Evolutionary conservation across 768 basidiomycete genomes (phyloP), one percentile per base, ranked within the genome.

Genomic region (Calocybe indica): DNA sequence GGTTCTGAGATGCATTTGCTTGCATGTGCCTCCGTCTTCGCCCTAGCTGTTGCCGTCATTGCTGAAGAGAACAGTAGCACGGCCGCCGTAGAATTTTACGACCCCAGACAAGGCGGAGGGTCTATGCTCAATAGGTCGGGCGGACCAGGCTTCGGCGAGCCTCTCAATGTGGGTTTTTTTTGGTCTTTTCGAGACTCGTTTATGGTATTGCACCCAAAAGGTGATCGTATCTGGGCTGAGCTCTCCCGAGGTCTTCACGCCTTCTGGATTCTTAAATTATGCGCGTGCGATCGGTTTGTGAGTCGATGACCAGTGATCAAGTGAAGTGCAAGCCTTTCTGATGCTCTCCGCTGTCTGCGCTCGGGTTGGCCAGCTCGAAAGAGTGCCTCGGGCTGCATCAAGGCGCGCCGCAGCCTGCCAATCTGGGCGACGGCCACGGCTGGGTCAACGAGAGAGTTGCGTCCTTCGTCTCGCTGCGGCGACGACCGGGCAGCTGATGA

Each of bases 391-490:
- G 82, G 0, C 74, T 85, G 46, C 79, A 82, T 55, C 61, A 67
- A 6, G 83, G 85, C 0, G 66, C 59, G 28, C 61, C 67, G 38
- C 85, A 89, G 56, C 62, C 58, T 3, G 85, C 84, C 0, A 73
- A 87, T 55, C 68, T 89, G 0, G 88, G 87, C 2, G 87, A 90
- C 54, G 85, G 85, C 0, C 62, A 76, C 37, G 84, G 82, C 5
- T 72, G 69, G 50, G 51, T 82, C 72, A 56, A 54, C 37, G 59
- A 66, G 54, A 60, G 58, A 31, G 66, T 64, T 37, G 22, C 22
- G 22, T 22, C 22, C 22, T 22, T 22, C 22, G 22, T 22, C 22
- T 22, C 22, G 22, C 22, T 22, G 22, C 22, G 22, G 22, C 22
- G 22, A 1, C 22, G 22, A 22, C 22, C 4, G 4, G 22, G 22